phyloP scores from a whole-genome alignment of 1,284 basidiomycete genomes.

The Spongispora temasekensis region DNA sequence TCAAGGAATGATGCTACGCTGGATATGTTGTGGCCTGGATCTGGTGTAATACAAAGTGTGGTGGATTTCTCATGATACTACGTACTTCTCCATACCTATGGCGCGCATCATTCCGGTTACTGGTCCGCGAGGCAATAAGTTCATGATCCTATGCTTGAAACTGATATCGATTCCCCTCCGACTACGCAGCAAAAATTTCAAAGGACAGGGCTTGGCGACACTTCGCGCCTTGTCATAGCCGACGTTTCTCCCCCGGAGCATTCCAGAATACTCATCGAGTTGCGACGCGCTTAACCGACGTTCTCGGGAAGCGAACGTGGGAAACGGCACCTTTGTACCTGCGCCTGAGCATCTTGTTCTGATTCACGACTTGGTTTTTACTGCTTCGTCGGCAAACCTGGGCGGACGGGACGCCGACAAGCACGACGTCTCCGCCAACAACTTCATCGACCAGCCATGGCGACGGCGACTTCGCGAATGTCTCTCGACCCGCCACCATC shows the following conservation, averaged over 20 bases:
- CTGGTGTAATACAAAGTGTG: no score
- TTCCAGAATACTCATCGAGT: neutral
- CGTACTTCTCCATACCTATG: neutral
- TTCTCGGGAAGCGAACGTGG: slow-evolving; percentile 23
- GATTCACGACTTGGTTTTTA: slow-evolving; percentile 24
- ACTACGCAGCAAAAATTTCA: neutral
- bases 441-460: slow-evolving; percentile 13
- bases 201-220: neutral
- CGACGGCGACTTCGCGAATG: slow-evolving; percentile 17
- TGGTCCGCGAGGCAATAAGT: neutral
- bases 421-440: slow-evolving; percentile 14
- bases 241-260: neutral
- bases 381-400: slow-evolving; percentile 14
- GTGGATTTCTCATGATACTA: neutral
- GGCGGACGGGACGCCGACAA: slow-evolving; percentile 19
- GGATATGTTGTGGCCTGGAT: no score
- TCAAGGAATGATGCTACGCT: neutral
- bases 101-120: neutral
- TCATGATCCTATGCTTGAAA: neutral
- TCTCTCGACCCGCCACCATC: slow-evolving; percentile 17
- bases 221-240: slow-evolving; percentile 10
- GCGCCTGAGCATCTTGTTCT: slow-evolving; percentile 9
- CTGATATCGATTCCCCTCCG: neutral
- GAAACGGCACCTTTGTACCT: slow-evolving; percentile 21
- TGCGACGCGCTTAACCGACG: slow-evolving; percentile 18